Base-by-base conservation (phyloP, 2,329 filamentous ascomycete genomes). In the Diaporthe sp. region DNA sequence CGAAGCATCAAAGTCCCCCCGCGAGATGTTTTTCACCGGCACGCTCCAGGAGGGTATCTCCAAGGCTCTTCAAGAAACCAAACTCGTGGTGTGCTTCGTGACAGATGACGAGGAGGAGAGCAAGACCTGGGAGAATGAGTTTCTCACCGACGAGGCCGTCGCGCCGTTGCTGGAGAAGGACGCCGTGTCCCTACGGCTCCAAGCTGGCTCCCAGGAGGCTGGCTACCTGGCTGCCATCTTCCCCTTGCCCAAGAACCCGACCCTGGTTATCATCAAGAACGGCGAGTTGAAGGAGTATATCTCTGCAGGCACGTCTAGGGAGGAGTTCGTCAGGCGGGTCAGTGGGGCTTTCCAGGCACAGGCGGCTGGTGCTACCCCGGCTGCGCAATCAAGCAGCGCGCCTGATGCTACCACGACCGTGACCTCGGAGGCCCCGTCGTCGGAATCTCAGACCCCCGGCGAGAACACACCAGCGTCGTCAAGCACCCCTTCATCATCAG, bases 1-100 rank as follows among this genome's bases (percentile, higher is more conserved):
- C 62, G 22, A 28, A 53, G 31, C 31, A 25, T 12, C 34, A 9
- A 22, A 42, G n/a, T n/a, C 22, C 49, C 34, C 42, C 42, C n/a
- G 51, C 78, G 82, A 62, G 57, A 96, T 98, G 93, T 98, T 98
- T 84, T 96, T 95, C 82, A 81, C 92, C 76, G 96, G 95, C 25
- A 92, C 91, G 76, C 85, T 98, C 28, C 94, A 97, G 80, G 93
- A 93, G 80, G 96, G 95, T 75, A 97, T 98, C 79, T 88, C 90
- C 44, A 87, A 90, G 28, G 95, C 96, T 17, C 88, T 98, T 9
- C 89, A 91, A 76, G 88, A 96, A 82, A 87, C 91, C 75, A 97
- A 96, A 84, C 88, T 94, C 25, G 94, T 98, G 0, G 90, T 94
- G 42, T 98, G 95, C 85, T 97, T 98, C 83, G 93, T 98, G 44